Evolutionary conservation across 768 basidiomycete species (phyloP).

Genomic region (Leccinum disarticulatum): DNA sequence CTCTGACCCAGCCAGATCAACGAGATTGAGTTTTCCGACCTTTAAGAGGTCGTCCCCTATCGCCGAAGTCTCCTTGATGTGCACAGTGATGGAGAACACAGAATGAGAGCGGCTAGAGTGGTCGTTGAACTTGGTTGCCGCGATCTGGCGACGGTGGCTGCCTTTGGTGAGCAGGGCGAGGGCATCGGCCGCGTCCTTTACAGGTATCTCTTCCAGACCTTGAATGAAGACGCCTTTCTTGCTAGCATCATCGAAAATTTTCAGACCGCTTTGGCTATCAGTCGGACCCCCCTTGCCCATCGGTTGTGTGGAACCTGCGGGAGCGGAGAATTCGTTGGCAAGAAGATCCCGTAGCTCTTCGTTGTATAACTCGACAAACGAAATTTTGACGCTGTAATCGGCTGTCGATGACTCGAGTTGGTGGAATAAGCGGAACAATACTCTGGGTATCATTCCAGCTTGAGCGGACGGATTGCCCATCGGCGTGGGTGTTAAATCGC

Average conservation of each 20-base stretch:
- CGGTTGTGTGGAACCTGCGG: constrained; percentile 66
- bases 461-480: constrained; percentile 85
- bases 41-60: constrained; percentile 87
- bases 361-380: constrained; percentile 95
- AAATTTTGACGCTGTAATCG: constrained; percentile 92
- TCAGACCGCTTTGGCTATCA: constrained; percentile 61
- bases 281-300: constrained; percentile 65
- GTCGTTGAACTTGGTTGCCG: constrained; percentile 96
- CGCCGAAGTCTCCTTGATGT: constrained; percentile 78
- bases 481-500: constrained; percentile 79
- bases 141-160: constrained; percentile 87
- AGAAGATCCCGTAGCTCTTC: constrained; percentile 96
- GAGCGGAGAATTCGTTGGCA: constrained; percentile 71
- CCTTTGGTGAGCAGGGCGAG: constrained; percentile 85
- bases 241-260: constrained; percentile 89
- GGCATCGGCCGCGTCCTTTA: constrained; percentile 81
- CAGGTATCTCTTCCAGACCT: constrained; percentile 87
- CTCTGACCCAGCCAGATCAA: constrained; percentile 96
- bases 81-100: constrained; percentile 94
- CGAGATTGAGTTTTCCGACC: constrained; percentile 94
- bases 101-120: constrained; percentile 97
- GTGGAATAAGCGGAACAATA: constrained; percentile 87
- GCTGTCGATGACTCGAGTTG: constrained; percentile 72
- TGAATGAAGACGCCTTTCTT: constrained; percentile 93
- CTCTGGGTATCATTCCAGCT: constrained; percentile 96